phyloP scores from a whole-genome alignment of 345 rosid species.

The Garcia nutans region DNA sequence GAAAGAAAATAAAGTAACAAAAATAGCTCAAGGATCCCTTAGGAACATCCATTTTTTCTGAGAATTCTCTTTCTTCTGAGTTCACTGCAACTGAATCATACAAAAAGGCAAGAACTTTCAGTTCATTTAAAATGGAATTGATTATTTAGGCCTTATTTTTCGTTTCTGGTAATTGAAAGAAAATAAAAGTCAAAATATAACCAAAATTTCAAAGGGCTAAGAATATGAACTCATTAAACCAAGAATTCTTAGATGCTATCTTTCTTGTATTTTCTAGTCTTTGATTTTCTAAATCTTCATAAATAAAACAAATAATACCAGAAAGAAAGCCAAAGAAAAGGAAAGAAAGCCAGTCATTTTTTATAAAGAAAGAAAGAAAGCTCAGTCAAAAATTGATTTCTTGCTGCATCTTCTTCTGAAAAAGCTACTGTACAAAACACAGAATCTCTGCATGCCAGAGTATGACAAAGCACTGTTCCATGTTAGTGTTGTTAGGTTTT shows the following conservation, averaged over 20 bases:
- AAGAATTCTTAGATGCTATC: not conserved
- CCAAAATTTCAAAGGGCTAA: not conserved
- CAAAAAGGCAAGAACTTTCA: not conserved
- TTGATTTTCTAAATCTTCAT: not conserved
- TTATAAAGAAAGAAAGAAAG: not conserved
- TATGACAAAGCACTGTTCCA: not conserved
- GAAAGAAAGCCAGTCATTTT: not conserved
- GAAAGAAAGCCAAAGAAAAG: not conserved
- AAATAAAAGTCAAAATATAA: not conserved
- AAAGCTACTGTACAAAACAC: not conserved
- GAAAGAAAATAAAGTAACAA: conserved; percentile 12
- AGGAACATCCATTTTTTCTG: conserved; percentile 15
- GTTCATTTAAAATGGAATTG: not conserved
- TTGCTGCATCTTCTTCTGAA: too few relatives aligned
- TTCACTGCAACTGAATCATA: not conserved
- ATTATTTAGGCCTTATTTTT: not conserved
- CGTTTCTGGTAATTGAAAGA: not conserved
- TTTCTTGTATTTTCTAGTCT: not conserved
- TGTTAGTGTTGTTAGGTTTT: not conserved
- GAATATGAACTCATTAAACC: not conserved
- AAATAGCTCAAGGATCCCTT: conserved; percentile 18
- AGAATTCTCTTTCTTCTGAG: not conserved
- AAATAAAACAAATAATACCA: not conserved
- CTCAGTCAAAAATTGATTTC: not conserved
- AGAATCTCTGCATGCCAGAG: not conserved